A percentile compares a stretch with the other conserved stretches of the same genome.
phyloP scores from a whole-genome alignment of 176 grass and related monocot species.

The Eleusine indica region DNA sequence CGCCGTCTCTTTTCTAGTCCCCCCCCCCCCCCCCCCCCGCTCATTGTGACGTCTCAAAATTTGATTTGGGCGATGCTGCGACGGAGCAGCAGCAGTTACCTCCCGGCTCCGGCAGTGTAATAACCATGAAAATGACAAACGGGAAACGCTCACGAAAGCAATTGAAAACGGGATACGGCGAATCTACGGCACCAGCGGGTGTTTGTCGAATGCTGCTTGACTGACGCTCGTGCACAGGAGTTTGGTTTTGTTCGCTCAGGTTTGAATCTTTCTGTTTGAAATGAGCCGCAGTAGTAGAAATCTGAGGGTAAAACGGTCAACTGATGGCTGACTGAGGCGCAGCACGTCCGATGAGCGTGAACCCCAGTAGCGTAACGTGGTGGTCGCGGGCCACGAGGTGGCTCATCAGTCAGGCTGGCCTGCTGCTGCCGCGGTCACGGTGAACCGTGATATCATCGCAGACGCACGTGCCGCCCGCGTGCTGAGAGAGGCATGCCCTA shows the following conservation, averaged over 20 bases:
- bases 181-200: not conserved
- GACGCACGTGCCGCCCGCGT: not conserved
- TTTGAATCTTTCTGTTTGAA: not conserved
- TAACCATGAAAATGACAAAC: not conserved
- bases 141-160: not conserved
- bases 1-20: not conserved
- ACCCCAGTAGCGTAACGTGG: constrained; percentile 3
- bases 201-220: not conserved
- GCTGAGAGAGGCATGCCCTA: not conserved
- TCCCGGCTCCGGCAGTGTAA: not conserved
- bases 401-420: not conserved
- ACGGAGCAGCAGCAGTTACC: not conserved
- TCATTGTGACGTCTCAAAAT: not conserved
- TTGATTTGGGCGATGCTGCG: not conserved
- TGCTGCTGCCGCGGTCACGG: not conserved
- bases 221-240: not conserved
- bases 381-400: constrained; percentile 38
- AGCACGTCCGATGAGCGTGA: not conserved
- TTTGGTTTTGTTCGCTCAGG: not conserved
- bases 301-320: constrained; percentile 26
- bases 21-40: too few relatives aligned
- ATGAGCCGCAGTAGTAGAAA: not conserved
- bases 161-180: not conserved
- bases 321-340: not conserved
- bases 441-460: not conserved